These are phyloP conservation scores for Barnettozyma californica DNA, from an alignment of 805 yeast genomes.

Conservation along the genomic window DNA sequence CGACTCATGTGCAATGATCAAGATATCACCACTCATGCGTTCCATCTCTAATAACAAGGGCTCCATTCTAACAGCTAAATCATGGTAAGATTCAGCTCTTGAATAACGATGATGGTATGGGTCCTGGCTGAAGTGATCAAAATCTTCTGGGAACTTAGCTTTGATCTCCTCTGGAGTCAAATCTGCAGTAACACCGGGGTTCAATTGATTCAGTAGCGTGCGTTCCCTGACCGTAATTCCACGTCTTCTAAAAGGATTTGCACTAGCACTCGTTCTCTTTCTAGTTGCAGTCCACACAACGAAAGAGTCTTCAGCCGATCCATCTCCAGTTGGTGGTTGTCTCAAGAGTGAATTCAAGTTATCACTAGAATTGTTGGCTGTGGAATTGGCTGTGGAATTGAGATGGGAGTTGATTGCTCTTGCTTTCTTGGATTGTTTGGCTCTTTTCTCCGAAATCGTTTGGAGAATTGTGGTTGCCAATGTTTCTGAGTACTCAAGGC, in stretches of 20 bases:
- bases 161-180: constrained; percentile 56
- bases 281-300: constrained; percentile 96
- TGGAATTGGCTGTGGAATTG: constrained; percentile 1
- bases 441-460: constrained; percentile 29
- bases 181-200: constrained; percentile 84
- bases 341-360: constrained; percentile 18
- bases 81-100: constrained; percentile 93
- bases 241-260: constrained; percentile 54
- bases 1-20: constrained; percentile 91
- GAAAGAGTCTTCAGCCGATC: constrained; percentile 53
- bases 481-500: constrained; percentile 58
- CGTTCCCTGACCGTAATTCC: constrained; percentile 69
- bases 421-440: not conserved
- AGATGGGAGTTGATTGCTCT: constrained; percentile 5
- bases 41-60: constrained; percentile 92
- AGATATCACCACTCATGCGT: constrained; percentile 78
- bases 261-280: constrained; percentile 75
- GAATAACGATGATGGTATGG: constrained; percentile 93
- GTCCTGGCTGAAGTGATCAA: constrained; percentile 56
- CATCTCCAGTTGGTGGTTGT: constrained; percentile 45
- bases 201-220: constrained; percentile 78
- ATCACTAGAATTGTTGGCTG: constrained; percentile 15
- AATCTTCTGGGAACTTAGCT: constrained; percentile 62
- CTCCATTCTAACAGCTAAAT: constrained; percentile 89
- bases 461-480: constrained; percentile 52